Percentiles rank a stretch among this genome's conserved stretches.
phyloP scores from a whole-genome alignment of 139 green algal genomes.

The Picochlorum sp. region DNA sequence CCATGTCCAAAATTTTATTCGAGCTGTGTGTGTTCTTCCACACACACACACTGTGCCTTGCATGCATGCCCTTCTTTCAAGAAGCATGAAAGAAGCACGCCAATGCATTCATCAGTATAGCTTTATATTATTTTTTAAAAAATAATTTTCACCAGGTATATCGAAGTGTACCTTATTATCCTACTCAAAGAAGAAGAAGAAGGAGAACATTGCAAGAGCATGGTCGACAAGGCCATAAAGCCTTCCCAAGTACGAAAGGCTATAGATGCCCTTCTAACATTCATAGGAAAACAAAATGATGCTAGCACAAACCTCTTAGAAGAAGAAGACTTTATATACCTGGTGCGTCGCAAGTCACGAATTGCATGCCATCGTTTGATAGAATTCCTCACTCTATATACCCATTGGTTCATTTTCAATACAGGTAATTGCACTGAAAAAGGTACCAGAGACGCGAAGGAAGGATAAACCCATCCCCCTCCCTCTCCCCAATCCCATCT shows the following conservation, averaged over 20 bases:
- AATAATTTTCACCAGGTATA: too few species aligned
- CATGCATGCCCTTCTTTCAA: too few species aligned
- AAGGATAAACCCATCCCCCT: slow-evolving; percentile 77
- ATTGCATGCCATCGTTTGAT: background rate
- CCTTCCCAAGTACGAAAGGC: slow-evolving; percentile 58
- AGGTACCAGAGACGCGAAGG: slow-evolving; percentile 47
- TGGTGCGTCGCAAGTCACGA: slow-evolving; percentile 31
- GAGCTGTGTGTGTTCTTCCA: too few species aligned
- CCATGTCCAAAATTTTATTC: too few species aligned
- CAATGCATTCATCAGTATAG: too few species aligned
- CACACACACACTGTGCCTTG: too few species aligned
- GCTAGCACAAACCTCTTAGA: slow-evolving; percentile 49
- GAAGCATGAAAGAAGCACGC: too few species aligned
- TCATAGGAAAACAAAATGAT: slow-evolving; percentile 40
- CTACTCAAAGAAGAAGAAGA: background rate
- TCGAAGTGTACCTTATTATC: too few species aligned
- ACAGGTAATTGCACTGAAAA: slow-evolving; percentile 68
- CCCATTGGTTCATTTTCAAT: background rate
- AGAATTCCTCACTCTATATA: slow-evolving; percentile 2
- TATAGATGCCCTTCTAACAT: slow-evolving; percentile 62
- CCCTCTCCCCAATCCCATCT: slow-evolving; percentile 74
- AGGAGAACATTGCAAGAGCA: slow-evolving; percentile 17
- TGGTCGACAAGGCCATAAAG: slow-evolving; percentile 16
- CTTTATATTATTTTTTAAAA: too few species aligned
- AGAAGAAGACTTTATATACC: slow-evolving; percentile 75